Conservation (phyloP, 495 filamentous ascomycete genomes). For the Penicillium cinerascens region DNA sequence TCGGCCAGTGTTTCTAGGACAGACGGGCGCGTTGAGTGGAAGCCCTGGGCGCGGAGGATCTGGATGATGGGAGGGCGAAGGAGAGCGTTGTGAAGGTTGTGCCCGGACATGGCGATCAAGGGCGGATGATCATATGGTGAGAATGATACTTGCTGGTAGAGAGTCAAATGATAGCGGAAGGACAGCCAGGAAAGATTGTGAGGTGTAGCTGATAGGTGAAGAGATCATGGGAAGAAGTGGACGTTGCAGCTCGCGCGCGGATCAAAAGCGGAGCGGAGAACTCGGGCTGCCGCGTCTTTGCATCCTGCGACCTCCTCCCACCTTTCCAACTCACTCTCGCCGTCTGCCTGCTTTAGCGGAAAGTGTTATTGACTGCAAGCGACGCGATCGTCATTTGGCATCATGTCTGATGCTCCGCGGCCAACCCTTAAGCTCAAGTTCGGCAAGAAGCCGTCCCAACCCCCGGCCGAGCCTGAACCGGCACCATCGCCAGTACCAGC, state of each 20-base stretch:
- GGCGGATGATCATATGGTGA: not conserved
- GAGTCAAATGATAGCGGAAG: not conserved
- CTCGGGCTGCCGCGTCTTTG: not conserved
- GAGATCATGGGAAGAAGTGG: not conserved
- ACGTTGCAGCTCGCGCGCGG: not conserved
- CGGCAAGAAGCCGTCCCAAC: slow-evolving; percentile 36
- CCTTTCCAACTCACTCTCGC: not conserved
- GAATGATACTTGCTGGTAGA: not conserved
- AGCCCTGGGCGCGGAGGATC: slow-evolving; percentile 83
- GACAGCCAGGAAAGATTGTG: not conserved
- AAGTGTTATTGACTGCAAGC: not conserved
- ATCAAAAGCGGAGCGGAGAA: not conserved
- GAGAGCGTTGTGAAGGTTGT: slow-evolving; percentile 66
- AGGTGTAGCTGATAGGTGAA: not conserved
- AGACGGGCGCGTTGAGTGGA: slow-evolving; percentile 67
- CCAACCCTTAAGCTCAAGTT: slow-evolving; percentile 53
- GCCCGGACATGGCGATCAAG: slow-evolving; percentile 34
- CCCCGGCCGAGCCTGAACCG: slow-evolving; percentile 22
- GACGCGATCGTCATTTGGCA: not conserved
- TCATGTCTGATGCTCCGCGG: slow-evolving; percentile 39
- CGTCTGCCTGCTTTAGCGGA: not conserved
- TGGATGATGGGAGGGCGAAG: slow-evolving; percentile 79
- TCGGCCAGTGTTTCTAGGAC: slow-evolving; percentile 78
- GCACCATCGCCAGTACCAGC: slow-evolving; percentile 28
- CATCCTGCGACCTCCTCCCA: not conserved